These are phyloP conservation scores for Leonotis leonurus DNA, from an alignment of 257 asterid species.

Conservation along the genomic window DNA sequence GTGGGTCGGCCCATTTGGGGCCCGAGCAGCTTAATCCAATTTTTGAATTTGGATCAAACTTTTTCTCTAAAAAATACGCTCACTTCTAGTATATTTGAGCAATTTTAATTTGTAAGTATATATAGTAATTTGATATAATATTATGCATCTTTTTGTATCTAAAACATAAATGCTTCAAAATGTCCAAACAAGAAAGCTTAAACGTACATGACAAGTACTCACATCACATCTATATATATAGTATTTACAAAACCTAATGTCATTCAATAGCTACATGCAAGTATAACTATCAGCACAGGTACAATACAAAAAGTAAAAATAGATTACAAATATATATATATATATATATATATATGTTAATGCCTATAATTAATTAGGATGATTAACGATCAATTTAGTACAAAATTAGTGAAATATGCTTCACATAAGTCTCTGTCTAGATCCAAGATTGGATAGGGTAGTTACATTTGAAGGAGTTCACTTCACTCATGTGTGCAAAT, in stretches of 20 bases:
- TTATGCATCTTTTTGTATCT: too few species aligned
- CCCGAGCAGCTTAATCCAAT: too few species aligned
- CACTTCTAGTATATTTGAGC: too few species aligned
- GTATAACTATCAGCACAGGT: conserved; percentile 1
- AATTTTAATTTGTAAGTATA: too few species aligned
- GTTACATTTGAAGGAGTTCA: conserved; percentile 72
- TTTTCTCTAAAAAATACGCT: too few species aligned
- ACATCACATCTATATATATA: not conserved
- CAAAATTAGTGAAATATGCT: conserved; percentile 2
- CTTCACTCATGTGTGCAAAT: conserved; percentile 62
- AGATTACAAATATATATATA: not conserved
- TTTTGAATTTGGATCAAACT: too few species aligned
- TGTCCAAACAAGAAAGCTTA: too few species aligned
- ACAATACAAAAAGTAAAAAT: not conserved
- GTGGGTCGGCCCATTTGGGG: too few species aligned
- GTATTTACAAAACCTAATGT: conserved; percentile 7
- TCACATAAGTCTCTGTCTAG: conserved; percentile 15
- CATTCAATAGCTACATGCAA: conserved; percentile 6
- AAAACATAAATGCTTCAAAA: too few species aligned
- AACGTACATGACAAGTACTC: not conserved
- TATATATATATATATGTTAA: conserved; percentile 3
- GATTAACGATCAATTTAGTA: not conserved
- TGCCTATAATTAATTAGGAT: not conserved
- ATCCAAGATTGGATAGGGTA: conserved; percentile 71
- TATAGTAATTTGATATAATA: too few species aligned